A percentile compares a stretch with the other conserved stretches of the same genome.
Evolutionary conservation across 2,329 filamentous ascomycete genomes (phyloP).

Genomic region (Elsinoe necatrix): DNA sequence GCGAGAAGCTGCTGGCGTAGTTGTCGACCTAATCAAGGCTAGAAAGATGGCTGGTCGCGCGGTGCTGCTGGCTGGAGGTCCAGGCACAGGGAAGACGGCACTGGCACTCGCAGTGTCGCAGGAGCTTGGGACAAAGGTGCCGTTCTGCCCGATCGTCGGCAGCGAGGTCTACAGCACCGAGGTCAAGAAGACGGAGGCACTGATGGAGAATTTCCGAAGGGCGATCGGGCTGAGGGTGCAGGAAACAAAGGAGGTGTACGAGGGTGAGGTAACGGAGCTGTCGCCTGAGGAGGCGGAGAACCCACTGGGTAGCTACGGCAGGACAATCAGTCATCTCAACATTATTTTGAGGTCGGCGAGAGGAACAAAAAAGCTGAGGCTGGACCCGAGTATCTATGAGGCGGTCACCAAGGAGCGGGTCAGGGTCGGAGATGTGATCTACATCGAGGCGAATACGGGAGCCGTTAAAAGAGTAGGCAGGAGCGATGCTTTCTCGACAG

Average conservation of each 20-base stretch:
- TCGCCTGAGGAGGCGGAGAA: conserved; percentile 98
- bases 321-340: conserved; percentile 91
- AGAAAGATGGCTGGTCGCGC: conserved; percentile 98
- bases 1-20: conserved; percentile 91
- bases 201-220: conserved; percentile 98
- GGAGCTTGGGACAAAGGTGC: conserved; percentile 94
- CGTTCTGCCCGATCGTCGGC: conserved; percentile 95
- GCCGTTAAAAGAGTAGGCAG: conserved; percentile 94
- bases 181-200: conserved; percentile 97
- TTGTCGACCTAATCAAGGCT: conserved; percentile 88
- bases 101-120: conserved; percentile 92
- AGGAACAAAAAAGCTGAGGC: conserved; percentile 92
- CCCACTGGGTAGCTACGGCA: conserved; percentile 89
- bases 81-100: conserved; percentile 94
- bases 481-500: conserved; percentile 93
- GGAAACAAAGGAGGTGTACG: conserved; percentile 98
- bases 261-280: conserved; percentile 95
- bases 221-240: conserved; percentile 95
- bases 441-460: conserved; percentile 98
- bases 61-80: conserved; percentile 85
- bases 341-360: conserved; percentile 92
- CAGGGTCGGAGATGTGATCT: conserved; percentile 92
- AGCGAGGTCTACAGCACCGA: conserved; percentile 97
- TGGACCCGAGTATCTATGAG: conserved; percentile 98
- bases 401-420: conserved; percentile 98